Conservation (phyloP, 1,284 basidiomycete species). For the Ustilago esculenta region DNA sequence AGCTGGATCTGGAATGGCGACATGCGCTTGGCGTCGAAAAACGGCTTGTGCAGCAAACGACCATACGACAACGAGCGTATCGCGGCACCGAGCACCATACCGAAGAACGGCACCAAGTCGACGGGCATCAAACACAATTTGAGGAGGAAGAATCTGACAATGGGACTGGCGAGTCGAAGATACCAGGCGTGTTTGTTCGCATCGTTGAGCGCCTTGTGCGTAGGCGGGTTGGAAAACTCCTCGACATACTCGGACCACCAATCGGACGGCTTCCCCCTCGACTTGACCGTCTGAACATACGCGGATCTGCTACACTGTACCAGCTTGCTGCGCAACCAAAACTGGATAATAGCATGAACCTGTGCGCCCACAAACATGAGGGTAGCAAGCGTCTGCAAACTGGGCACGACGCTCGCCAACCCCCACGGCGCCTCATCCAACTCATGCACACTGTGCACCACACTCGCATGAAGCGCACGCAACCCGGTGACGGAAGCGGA, state of each 20-base stretch:
- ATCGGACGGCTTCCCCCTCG: constrained; percentile 57
- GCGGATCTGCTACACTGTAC: constrained; percentile 52
- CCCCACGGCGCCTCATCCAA: too few relatives aligned
- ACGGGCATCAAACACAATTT: constrained; percentile 57
- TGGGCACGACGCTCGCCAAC: too few relatives aligned
- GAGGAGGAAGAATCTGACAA: constrained; percentile 51
- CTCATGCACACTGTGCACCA: too few relatives aligned
- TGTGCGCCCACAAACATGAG: constrained; percentile 63
- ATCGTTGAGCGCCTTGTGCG: constrained; percentile 51
- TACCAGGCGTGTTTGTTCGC: constrained; percentile 57
- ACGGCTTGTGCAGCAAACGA: constrained; percentile 39
- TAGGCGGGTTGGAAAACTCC: constrained; percentile 61
- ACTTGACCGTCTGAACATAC: constrained; percentile 57
- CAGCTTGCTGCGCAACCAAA: constrained; percentile 57
- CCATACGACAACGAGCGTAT: constrained; percentile 53
- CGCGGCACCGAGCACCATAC: constrained; percentile 46
- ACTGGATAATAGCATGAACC: constrained; percentile 60
- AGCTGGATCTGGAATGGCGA: constrained; percentile 57
- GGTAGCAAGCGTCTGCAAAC: constrained; percentile 57
- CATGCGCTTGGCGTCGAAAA: constrained; percentile 65
- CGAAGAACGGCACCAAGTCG: constrained; percentile 62
- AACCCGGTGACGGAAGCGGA: constrained; percentile 49
- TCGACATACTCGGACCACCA: constrained; percentile 66
- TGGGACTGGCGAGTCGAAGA: constrained; percentile 46
- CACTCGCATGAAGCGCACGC: constrained; percentile 21